Evolutionary conservation across 2,329 filamentous ascomycete genomes (phyloP), one percentile per base, ranked within the genome.

Genomic region (Penicillium corylophilum): DNA sequence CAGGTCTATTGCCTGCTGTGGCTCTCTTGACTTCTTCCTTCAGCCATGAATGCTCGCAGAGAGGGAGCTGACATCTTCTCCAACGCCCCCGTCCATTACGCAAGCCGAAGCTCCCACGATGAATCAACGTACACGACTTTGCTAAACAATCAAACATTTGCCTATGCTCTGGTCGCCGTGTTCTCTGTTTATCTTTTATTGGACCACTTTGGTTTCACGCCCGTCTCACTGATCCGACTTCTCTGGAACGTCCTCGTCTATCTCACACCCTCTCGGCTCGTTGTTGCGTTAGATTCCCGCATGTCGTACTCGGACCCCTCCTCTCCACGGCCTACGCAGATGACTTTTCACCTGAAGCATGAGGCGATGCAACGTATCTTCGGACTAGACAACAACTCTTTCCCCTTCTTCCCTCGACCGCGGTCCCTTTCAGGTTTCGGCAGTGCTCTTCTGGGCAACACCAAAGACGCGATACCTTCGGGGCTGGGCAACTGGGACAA

Each of bases 401-500:
- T 82, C 60, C 83, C 78, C 3, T 79, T 84, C 29, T 79, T 81
- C 50, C 79, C 80, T 49, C 78, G 81, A 18, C 68, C 85, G 2
- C 77, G 75, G 35, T 79, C 77, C 12, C 67, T 86, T 42, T 81
- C 81, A 1, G 77, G 72, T 36, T 73, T 88, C 78, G 44, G 80
- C 77, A 70, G 62, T 39, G 66, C 71, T 1, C 58, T 75, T 16
- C 63, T 73, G 7, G 68, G 73, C 18, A 53, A 55, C 15, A 62
- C 52, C 40, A 66, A 64, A 33, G 69, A 71, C 29, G 62, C 61
- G 5, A 55, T 66, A 26, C 76, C 76, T 4, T 71, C 77, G 5
- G 94, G 94, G 0, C 75, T 97, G 47, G 90, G 90, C 9, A 99
- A 99, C 69, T 87, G 86, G 75, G 90, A 95, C 75, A 96, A 96